phyloP scores from a whole-genome alignment of 129 eudicot genomes.

The Escallonia rubra region DNA sequence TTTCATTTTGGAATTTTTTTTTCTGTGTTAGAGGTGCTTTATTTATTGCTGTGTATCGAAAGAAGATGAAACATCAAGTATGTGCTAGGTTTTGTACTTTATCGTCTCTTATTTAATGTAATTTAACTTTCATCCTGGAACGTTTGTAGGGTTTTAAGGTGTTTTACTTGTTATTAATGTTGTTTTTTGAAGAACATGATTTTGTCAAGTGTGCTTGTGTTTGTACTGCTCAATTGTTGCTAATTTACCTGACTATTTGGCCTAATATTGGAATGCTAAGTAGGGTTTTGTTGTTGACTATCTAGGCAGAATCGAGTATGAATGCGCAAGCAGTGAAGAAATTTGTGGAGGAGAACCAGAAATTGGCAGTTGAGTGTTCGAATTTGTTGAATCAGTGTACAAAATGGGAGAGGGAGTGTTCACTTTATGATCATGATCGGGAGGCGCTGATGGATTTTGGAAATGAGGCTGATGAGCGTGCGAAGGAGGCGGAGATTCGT shows the following conservation, averaged over 20 bases:
- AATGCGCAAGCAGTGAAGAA: slow-evolving; percentile 82
- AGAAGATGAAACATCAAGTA: no score
- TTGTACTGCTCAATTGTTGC: neutral
- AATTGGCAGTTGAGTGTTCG: slow-evolving; percentile 59
- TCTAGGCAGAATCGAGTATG: slow-evolving; percentile 75
- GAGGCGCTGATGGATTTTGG: slow-evolving; percentile 91
- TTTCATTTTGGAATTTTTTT: neutral
- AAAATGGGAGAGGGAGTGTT: slow-evolving; percentile 80
- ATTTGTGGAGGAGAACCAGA: slow-evolving; percentile 89
- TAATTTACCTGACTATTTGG: neutral
- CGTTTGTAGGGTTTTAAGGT: neutral
- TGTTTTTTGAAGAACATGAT: no score
- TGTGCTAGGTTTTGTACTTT: neutral
- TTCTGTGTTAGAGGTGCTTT: no score
- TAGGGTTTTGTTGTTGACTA: neutral
- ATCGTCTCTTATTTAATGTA: neutral
- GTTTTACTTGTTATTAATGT: neutral
- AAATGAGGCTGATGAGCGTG: slow-evolving; percentile 81
- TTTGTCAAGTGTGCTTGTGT: neutral
- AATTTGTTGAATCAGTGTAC: slow-evolving; percentile 48
- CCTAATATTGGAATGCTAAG: neutral
- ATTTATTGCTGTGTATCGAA: no score
- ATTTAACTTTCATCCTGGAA: neutral
- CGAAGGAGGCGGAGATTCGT: slow-evolving; percentile 59
- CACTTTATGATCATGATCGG: slow-evolving; percentile 70